These are phyloP conservation scores for Aureobasidium mangrovei DNA, from an alignment of 2,329 filamentous ascomycete species.

Conservation along the genomic window DNA sequence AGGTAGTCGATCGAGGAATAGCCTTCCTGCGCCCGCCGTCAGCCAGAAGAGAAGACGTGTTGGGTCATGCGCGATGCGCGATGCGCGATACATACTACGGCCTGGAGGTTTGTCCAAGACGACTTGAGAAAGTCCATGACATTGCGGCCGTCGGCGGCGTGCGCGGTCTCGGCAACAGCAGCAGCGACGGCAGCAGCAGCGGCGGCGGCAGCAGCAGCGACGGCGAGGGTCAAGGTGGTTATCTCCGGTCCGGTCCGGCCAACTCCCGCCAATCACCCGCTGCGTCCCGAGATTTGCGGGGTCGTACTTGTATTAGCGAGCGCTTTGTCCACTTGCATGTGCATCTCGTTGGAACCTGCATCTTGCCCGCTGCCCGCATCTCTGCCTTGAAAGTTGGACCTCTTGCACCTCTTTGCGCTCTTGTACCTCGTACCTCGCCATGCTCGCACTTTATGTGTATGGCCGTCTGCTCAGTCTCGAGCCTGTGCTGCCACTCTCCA, in stretches of 20 bases:
- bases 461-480: too few species aligned
- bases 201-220: neutral
- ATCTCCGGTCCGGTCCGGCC: neutral
- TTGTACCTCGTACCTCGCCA: too few species aligned
- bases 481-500: too few species aligned
- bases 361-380: too few species aligned
- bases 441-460: too few species aligned
- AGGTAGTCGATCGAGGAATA: conserved; percentile 14
- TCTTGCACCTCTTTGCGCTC: too few species aligned
- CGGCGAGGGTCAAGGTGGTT: neutral
- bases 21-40: neutral
- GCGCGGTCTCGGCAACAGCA: neutral
- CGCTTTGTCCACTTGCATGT: too few species aligned
- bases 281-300: too few species aligned
- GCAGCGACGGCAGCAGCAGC: neutral
- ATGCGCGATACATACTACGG: conserved; percentile 14
- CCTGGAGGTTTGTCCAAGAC: conserved; percentile 27
- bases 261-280: conserved; percentile 1
- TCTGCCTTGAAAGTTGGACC: too few species aligned
- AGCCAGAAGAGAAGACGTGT: neutral
- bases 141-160: neutral
- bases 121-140: conserved; percentile 28
- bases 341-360: too few species aligned
- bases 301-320: too few species aligned
- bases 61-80: neutral